Percentiles rank a stretch among this genome's conserved stretches.
These are phyloP conservation scores for Colletotrichum camelliae DNA, from an alignment of 2,329 filamentous ascomycete genomes.

Conservation along the genomic window DNA sequence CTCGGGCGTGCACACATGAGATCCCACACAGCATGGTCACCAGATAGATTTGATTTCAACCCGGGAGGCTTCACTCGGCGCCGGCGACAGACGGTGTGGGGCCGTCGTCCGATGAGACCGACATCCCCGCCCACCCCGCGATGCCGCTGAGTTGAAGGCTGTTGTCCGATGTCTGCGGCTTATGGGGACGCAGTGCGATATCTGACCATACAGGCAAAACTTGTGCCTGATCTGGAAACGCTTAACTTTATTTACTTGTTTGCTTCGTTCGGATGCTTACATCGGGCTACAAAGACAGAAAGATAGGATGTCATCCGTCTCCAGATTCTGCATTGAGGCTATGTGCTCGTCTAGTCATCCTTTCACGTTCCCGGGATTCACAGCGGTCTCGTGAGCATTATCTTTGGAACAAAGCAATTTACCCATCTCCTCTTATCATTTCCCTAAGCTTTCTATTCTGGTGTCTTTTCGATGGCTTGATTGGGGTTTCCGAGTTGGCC, in stretches of 20 bases:
- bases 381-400: neutral
- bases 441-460: neutral
- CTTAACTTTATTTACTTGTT: neutral
- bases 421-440: neutral
- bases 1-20: neutral
- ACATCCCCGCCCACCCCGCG: neutral
- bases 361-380: neutral
- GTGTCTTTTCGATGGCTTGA: neutral
- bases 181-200: neutral
- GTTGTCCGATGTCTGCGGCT: neutral
- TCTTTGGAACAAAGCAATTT: neutral
- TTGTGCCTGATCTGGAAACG: neutral
- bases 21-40: neutral
- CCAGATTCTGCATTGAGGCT: neutral
- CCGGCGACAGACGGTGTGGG: neutral
- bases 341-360: neutral
- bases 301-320: neutral
- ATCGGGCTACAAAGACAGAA: neutral
- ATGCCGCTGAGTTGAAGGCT: neutral
- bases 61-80: neutral
- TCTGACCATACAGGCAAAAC: neutral
- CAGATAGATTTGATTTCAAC: neutral
- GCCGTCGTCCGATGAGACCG: neutral
- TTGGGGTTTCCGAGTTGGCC: neutral
- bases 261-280: constrained; percentile 1